A percentile compares a stretch with the other conserved stretches of the same genome.
Conservation (phyloP, 2,329 filamentous ascomycete genomes). For the Alternaria brassicae region DNA sequence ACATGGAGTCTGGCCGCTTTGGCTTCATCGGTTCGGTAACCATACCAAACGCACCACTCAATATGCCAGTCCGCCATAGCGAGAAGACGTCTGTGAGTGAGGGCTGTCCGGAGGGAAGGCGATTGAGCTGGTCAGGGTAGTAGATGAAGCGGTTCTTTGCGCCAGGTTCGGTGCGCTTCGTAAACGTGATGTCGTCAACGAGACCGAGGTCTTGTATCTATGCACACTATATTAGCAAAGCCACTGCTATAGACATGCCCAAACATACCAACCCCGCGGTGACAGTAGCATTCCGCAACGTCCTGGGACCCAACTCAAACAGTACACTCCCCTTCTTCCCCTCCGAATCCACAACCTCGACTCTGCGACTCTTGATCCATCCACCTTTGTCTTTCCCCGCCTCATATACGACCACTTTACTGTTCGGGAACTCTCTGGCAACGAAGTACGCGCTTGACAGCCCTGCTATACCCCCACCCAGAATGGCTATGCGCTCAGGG, state of each 20-base stretch:
- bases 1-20: slow-evolving; percentile 45
- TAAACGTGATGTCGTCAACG: slow-evolving; percentile 63
- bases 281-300: slow-evolving; percentile 72
- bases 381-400: slow-evolving; percentile 74
- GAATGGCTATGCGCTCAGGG: slow-evolving; percentile 55
- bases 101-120: slow-evolving; percentile 29
- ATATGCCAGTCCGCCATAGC: slow-evolving; percentile 62
- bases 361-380: slow-evolving; percentile 76
- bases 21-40: slow-evolving; percentile 49
- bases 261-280: slow-evolving; percentile 72
- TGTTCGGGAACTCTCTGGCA: slow-evolving; percentile 68
- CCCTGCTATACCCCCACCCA: slow-evolving; percentile 62
- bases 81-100: slow-evolving; percentile 40
- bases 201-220: slow-evolving; percentile 67
- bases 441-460: slow-evolving; percentile 71
- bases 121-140: slow-evolving; percentile 82
- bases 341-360: slow-evolving; percentile 65
- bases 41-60: slow-evolving; percentile 55
- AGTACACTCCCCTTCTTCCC: slow-evolving; percentile 58
- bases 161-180: slow-evolving; percentile 58
- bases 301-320: slow-evolving; percentile 86
- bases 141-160: slow-evolving; percentile 79
- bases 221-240: slow-evolving; percentile 17
- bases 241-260: not conserved
- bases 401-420: slow-evolving; percentile 84